These are phyloP conservation scores for Leishmania tropica DNA, from an alignment of 208 protist genomes.

Conservation along the genomic window DNA sequence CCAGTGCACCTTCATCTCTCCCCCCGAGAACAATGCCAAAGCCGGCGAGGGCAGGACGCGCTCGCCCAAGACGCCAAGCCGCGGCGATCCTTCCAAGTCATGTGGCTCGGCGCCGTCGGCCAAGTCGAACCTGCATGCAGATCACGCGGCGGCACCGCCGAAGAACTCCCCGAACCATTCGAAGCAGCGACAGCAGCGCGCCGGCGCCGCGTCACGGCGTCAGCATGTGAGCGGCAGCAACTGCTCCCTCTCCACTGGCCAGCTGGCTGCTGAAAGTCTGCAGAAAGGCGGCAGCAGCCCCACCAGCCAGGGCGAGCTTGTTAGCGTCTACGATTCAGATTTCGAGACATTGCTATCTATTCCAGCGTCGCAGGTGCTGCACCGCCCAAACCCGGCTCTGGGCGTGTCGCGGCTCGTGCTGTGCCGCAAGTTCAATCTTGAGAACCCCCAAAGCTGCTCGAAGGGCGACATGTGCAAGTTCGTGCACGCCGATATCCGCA, in stretches of 20 bases:
- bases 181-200: constrained; percentile 1
- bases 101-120: not conserved
- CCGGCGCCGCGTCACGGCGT: not conserved
- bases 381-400: constrained; percentile 46
- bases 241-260: not conserved
- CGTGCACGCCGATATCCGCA: constrained; percentile 68
- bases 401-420: constrained; percentile 70
- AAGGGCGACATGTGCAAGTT: constrained; percentile 73
- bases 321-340: constrained; percentile 66
- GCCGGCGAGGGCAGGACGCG: not conserved
- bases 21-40: not conserved
- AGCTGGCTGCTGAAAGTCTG: not conserved
- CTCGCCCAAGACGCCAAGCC: not conserved
- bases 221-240: not conserved
- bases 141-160: not conserved
- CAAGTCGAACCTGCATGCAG: not conserved
- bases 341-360: constrained; percentile 59
- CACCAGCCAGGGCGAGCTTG: not conserved
- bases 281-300: not conserved
- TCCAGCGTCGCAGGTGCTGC: constrained; percentile 36
- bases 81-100: not conserved
- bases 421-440: constrained; percentile 65
- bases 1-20: not conserved
- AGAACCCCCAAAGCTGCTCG: constrained; percentile 42
- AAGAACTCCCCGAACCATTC: not conserved